Base-by-base conservation (phyloP, 2,329 filamentous ascomycete genomes). In the Macrophomina tecta region DNA sequence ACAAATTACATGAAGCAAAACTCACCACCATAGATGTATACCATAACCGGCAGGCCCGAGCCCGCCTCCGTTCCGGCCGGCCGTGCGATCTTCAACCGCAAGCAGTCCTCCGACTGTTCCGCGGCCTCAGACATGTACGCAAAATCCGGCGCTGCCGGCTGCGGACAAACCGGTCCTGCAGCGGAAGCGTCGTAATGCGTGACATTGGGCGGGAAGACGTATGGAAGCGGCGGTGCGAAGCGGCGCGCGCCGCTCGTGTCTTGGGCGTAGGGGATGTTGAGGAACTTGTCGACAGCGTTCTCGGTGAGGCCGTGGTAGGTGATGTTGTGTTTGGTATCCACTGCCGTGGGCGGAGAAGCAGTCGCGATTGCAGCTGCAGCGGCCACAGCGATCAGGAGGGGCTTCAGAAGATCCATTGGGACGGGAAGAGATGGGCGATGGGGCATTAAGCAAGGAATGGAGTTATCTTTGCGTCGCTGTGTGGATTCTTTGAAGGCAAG, bases 1-100 rank as follows among this genome's bases (percentile, higher is more conserved):
- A 2, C 23, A 23, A 36, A 38, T 40, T 23, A 12, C n/a, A 16
- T 23, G 12, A 36, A 40, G 30, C 18, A 32, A 46, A 38, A 53
- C 1, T 84, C 68, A 42, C 75, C 75, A 42, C 82, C 82, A 70
- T 88, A 85, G 23, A 90, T 86, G 86, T 87, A 90, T 2, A 88
- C 81, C 48, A 82, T 81, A 2, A 89, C 84, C 0, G 87, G 87
- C 9, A 89, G 78, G 11, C 75, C 77, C 1, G 76, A 67, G 16
- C 78, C 71, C 40, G 80, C 75, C 60, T 76, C 75, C 7, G 53
- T 49, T 7, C 81, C 80, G 1, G 81, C 76, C 0, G 86, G 86
- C 2, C 87, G 82, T 38, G 89, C 79, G 1, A 90, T 81, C 69
- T 89, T 90, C 55, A 90, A 71, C 38, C 86, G 86, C 14, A 90